Base-by-base conservation (phyloP, 129 eudicot species). In the Tagetes erecta region DNA sequence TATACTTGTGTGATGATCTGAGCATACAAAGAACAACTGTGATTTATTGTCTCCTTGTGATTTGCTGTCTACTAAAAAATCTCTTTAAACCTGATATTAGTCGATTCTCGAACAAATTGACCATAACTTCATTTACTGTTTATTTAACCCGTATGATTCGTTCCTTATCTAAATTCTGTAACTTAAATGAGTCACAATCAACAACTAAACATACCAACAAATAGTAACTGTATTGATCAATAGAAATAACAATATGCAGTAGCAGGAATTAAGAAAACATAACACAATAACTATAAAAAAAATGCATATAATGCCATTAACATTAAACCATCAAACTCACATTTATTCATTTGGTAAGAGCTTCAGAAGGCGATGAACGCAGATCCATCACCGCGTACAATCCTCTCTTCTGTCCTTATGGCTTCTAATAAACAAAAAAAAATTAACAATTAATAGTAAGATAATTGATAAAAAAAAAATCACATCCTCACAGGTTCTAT, bases 361-460 rank as follows among this genome's bases (percentile, higher is more conserved):
- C 38, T 49, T 47, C 53, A 72, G 58, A 67, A 70, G 76, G 34
- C 74, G n/a, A 52, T 33, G 31, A 55, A 47, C 58, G 64, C 34
- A 5, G 74, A 68, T 63, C 74, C 76, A 65, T 62, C 77, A 75
- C 77, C 73, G 63, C 83, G 57, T 76, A 44, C 60, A 47, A 47
- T 3, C 3, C 52, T 47, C 52, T 47, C 13, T 82, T 71, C 70
- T 82, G 55, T 74, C 59, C 83, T 79, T 69, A 80, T 30, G 83
- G 81, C 75, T 84, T 87, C 89, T 87, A 84, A 36, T n/a, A 57
- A 51, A 78, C 41, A 14, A 49, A 31, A 56, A 20, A 70, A 69
- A 0, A 70, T 70, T 70, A 49, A 33, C 38, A 5, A 31, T 76
- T 41, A 72, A 12, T 57, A 42, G 10, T 12, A 56, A 51, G 51